Base-by-base conservation (phyloP, 2,329 filamentous ascomycete genomes). In the Diaporthe caulivora region DNA sequence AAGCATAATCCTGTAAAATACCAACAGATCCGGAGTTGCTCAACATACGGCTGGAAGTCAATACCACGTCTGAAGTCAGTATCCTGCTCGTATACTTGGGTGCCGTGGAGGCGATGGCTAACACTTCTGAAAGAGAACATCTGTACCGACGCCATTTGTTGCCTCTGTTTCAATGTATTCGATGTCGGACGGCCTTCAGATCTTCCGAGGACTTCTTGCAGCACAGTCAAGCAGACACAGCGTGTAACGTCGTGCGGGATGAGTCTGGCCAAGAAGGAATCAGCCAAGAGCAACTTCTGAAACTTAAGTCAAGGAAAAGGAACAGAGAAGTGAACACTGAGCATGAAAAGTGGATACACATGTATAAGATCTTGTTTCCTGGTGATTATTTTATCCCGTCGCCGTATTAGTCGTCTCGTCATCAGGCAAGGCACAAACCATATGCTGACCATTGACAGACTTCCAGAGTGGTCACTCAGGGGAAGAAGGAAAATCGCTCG, bases 311-410 rank as follows among this genome's bases (percentile, higher is more conserved):
- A 7, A 54, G 64, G 8, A 67, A 67, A 15, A 67, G 64, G 11
- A 6, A 13, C 13, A 49, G 64, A 6, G 64, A 40, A 1, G n/a
- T 1, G 21, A 44, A 2, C 1, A 40, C 64, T 17, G 64, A 42
- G 13, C 64, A 67, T 17, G 64, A 42, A 1, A 67, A n/a, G 13
- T 67, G 64, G 64, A 8, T 54, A 7, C 3, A 24, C 6, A 17
- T 29, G 1, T 54, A 67, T 31, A 26, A 67, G n/a, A 42, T 67
- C 34, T 21, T 67, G 15, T 67, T 67, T 37, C 64, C 64, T 13
- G 18, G 29, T 15, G 64, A 67, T 3, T 54, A 67, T 21, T 1
- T 40, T 11, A 40, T 31, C 13, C 64, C 64, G 1, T 54, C 64
- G 1, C 47, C 64, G 2, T 67, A 49, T 67, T 10, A 67, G 64